Percentiles rank a stretch among this genome's conserved stretches.
Evolutionary conservation across 2,329 filamentous ascomycete species (phyloP).

Genomic region (Fusarium buharicum): DNA sequence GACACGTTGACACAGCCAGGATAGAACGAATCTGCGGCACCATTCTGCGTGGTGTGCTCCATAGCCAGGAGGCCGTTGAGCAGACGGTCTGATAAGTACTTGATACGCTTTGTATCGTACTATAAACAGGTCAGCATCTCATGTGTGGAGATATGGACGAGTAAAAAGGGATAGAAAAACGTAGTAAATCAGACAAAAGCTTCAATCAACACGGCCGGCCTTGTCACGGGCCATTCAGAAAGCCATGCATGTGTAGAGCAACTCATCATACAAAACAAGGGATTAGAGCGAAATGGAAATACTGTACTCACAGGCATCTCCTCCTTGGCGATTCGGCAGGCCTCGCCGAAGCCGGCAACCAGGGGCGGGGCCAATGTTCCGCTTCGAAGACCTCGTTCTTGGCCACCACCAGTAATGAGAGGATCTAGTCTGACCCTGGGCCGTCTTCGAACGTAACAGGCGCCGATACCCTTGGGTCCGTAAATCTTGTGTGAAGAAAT

Average conservation of each 20-base stretch:
- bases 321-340: constrained; percentile 88
- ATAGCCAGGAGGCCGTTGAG: constrained; percentile 83
- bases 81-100: constrained; percentile 82
- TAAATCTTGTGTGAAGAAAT: constrained; percentile 99
- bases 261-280: constrained; percentile 72
- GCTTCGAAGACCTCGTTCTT: constrained; percentile 93
- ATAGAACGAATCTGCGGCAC: constrained; percentile 84
- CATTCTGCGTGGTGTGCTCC: constrained; percentile 94
- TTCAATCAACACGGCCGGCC: constrained; percentile 68
- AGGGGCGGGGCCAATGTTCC: constrained; percentile 91
- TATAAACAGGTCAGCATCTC: constrained; percentile 53
- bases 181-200: constrained; percentile 71
- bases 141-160: constrained; percentile 16
- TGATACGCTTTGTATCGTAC: constrained; percentile 93
- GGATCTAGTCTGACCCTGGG: constrained; percentile 95
- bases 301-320: constrained; percentile 82
- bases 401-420: constrained; percentile 94
- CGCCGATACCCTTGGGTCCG: constrained; percentile 95
- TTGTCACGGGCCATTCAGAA: constrained; percentile 79
- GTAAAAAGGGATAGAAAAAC: background rate
- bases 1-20: constrained; percentile 98
- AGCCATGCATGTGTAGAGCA: constrained; percentile 88
- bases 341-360: constrained; percentile 93
- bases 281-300: constrained; percentile 32
- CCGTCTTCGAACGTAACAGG: constrained; percentile 92